Conservation (phyloP, 345 rosid genomes). For the Jatropha curcas region DNA sequence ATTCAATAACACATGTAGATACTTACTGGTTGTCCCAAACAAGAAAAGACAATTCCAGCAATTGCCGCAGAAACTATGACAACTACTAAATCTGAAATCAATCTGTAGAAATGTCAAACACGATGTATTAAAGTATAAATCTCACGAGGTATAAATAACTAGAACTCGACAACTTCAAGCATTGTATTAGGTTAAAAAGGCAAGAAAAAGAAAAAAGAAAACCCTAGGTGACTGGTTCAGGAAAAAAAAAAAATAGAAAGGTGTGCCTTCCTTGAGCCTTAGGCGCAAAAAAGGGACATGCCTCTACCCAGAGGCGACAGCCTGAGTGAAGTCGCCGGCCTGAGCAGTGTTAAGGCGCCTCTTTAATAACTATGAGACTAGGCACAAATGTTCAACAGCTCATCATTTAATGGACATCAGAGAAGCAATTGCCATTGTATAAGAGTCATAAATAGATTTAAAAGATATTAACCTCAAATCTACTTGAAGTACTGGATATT, state of each 20-base stretch:
- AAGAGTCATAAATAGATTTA: conserved; percentile 9
- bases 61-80: conserved; percentile 97
- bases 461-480: conserved; percentile 70
- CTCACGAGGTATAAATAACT: conserved; percentile 8
- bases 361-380: too few relatives aligned
- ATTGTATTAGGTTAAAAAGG: conserved; percentile 4
- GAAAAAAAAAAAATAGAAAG: too few relatives aligned
- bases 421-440: background rate
- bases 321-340: too few relatives aligned
- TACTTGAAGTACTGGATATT: conserved; percentile 96
- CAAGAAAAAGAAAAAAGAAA: too few relatives aligned
- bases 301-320: too few relatives aligned
- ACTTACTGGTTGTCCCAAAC: conserved; percentile 97
- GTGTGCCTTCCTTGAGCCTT: too few relatives aligned
- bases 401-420: background rate
- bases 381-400: background rate
- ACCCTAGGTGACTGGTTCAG: too few relatives aligned
- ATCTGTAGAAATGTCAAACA: conserved; percentile 46
- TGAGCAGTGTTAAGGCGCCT: too few relatives aligned
- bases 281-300: too few relatives aligned
- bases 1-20: conserved; percentile 18
- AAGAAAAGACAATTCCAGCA: conserved; percentile 93
- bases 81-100: conserved; percentile 95
- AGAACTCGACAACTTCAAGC: conserved; percentile 8
- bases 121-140: conserved; percentile 24